Base-by-base conservation (phyloP, 371 early-diverging fungal genomes). In the Fennellomyces sp. region DNA sequence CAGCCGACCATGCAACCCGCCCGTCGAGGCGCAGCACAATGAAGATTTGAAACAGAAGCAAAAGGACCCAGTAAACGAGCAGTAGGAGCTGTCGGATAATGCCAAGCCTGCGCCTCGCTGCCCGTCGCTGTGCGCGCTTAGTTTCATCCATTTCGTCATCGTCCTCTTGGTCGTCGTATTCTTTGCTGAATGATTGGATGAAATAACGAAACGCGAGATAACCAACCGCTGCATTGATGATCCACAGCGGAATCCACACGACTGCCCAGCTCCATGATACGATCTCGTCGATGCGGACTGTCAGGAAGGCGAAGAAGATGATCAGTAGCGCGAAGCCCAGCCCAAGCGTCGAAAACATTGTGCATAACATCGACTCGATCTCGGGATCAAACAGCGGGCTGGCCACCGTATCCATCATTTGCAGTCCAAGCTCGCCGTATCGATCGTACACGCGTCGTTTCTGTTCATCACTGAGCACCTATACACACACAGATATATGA, bases 401-500 rank as follows among this genome's bases (percentile, higher is more conserved):
- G 23, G 81, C 81, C 28, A 90, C 81, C 2, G 86, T 79, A 21
- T 83, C 89, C 68, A 92, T 86, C 93, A 94, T 92, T 53, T 82
- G 80, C 5, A 94, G 73, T 5, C 96, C 96, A 31, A 88, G 78
- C 63, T 94, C 94, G 31, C 97, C 96, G 70, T 95, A 92, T 45
- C 82, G 82, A 78, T 96, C 94, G 69, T 96, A 94, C 10, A 90
- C 82, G 36, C 79, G 69, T 42, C 93, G 84, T 70, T 91, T 92
- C 48, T 94, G 86, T 38, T 86, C 84, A 61, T 94, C 92, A 29
- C 88, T 78, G 53, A 75, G 52, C 26, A 80, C 70, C 72, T 71
- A 54, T 26, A n/a, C 4, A 19, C 11, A 48, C 19, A 58, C 4
- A 36, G 36, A 36, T n/a, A n/a, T n/a, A n/a, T n/a, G n/a, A n/a